Percentiles rank a stretch among this genome's conserved stretches.
Evolutionary conservation across 2,329 filamentous ascomycete genomes (phyloP).

Genomic region (Simplicillium aogashimaense): DNA sequence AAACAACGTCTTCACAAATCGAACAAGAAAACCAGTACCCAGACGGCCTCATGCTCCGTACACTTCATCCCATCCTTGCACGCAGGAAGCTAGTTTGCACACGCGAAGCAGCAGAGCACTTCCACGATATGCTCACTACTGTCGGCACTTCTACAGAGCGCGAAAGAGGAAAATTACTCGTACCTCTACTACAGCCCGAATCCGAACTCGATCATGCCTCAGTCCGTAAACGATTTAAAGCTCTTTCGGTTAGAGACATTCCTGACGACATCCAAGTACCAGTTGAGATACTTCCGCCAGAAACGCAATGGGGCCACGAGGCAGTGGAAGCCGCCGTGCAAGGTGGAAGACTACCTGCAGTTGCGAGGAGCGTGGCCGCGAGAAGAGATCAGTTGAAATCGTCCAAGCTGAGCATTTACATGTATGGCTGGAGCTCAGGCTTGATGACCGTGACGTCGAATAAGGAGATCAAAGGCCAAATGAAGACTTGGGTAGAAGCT

Average conservation of each 20-base stretch:
- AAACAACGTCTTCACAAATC: conserved; percentile 21
- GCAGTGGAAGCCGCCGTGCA: conserved; percentile 15
- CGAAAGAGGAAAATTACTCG: conserved; percentile 22
- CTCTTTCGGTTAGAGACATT: conserved; percentile 20
- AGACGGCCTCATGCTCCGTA: conserved; percentile 21
- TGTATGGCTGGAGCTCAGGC: conserved; percentile 26
- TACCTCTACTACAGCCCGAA: conserved; percentile 15
- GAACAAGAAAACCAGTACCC: conserved; percentile 19
- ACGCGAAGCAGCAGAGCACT: conserved; percentile 25
- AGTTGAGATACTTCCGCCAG: conserved; percentile 16
- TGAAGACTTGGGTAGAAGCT: conserved; percentile 22
- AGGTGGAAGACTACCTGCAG: conserved; percentile 17
- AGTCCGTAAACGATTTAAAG: conserved; percentile 17
- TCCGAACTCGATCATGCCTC: conserved; percentile 6
- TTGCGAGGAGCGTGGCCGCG: conserved; percentile 21
- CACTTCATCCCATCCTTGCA: conserved; percentile 23
- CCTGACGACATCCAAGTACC: conserved; percentile 23
- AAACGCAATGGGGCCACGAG: conserved; percentile 15
- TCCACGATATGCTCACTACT: conserved; percentile 23
- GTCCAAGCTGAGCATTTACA: conserved; percentile 26
- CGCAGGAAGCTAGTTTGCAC: conserved; percentile 25
- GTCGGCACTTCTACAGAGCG: conserved; percentile 27
- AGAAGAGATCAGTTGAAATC: conserved; percentile 20
- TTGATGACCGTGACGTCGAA: conserved; percentile 28
- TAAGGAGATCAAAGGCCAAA: conserved; percentile 26